Conservation (phyloP, 345 rosid genomes). For the Isatis tinctoria region DNA sequence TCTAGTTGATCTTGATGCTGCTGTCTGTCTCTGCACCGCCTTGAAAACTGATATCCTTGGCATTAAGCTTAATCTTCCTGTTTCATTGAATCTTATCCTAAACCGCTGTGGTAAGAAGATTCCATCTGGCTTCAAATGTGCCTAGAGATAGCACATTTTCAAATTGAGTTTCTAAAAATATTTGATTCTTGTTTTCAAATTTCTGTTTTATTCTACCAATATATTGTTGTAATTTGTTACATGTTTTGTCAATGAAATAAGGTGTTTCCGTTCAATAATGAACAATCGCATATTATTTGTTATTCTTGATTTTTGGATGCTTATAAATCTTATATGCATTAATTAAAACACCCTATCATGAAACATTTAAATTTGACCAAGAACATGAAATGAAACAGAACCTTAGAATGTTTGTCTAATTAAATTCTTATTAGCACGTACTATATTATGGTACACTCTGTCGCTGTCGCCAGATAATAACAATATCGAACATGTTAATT, state of each 20-base stretch:
- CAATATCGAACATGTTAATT: not conserved
- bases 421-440: not conserved
- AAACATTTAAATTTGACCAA: no score
- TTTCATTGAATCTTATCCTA: not conserved
- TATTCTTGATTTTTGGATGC: not conserved
- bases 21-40: slow-evolving; percentile 4
- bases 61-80: not conserved
- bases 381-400: not conserved
- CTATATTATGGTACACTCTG: not conserved
- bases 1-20: not conserved
- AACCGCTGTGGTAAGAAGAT: not conserved
- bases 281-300: not conserved
- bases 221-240: not conserved
- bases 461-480: not conserved
- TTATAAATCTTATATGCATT: not conserved
- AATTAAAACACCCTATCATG: not conserved
- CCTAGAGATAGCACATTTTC: not conserved
- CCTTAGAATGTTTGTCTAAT: not conserved
- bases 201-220: not conserved
- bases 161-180: not conserved
- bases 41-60: not conserved
- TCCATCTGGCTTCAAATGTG: slow-evolving; percentile 4
- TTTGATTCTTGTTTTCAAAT: not conserved
- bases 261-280: not conserved
- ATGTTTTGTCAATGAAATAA: not conserved